Evolutionary conservation across 2,329 filamentous ascomycete species (phyloP), one percentile per base, ranked within the genome.

Genomic region (Verruconis gallopava): DNA sequence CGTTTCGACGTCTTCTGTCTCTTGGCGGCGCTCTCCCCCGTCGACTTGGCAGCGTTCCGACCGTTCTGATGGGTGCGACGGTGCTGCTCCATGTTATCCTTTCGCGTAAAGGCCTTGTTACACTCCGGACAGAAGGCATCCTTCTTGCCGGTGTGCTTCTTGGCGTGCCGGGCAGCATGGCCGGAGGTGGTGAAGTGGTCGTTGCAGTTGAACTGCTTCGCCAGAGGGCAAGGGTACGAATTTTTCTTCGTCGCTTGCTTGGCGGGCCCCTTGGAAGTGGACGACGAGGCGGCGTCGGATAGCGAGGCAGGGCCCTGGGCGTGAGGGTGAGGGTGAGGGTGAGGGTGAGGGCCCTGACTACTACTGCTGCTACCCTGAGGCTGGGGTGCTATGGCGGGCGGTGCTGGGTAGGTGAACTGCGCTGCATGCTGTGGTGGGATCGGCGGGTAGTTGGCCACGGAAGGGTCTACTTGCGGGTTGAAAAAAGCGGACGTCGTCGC

Each of bases 31-130:
- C 14, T 13, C n/a, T 45, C 48, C 9, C 25, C 25, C 20, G 37
- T 48, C 36, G 47, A 47, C 43, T 61, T 61, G 18, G 50, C 45
- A 1, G 61, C 55, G 37, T 60, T 64, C 40, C 67, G 65, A 3
- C 66, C 67, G 46, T 61, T 68, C 48, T 74, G 79, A 58, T 88
- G 82, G 1, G 81, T 86, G 52, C 83, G 75, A 21, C 84, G 71
- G 53, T 88, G 82, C 62, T 86, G 82, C 68, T 85, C 85, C 82
- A 88, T 88, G 66, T 88, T 88, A 67, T 88, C 82, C 51, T 80
- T 78, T 48, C 82, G 79, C 9, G 81, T 85, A 52, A 88, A 88
- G 53, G 81, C 82, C 64, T 85, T 85, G 59, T 75, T 73, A 65
- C 82, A 88, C 46, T 79, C 79, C 0, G 69, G 64, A 53, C 72